Evolutionary conservation across 805 yeast species (phyloP).

Genomic region (Starmera pachycereana): DNA sequence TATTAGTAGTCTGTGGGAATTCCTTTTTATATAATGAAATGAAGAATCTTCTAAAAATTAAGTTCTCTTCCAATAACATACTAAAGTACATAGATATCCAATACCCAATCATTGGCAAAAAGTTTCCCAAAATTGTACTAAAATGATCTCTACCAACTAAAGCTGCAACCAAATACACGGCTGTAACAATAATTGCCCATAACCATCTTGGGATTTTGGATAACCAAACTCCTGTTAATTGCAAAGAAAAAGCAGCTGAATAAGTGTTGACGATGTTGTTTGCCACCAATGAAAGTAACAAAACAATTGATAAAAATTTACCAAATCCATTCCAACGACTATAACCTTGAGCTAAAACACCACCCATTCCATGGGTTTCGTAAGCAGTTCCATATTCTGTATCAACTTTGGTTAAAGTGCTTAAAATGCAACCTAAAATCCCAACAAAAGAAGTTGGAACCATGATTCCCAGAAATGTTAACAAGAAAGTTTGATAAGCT

Average conservation of each 20-base stretch:
- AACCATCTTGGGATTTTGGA: constrained; percentile 70
- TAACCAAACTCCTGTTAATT: constrained; percentile 43
- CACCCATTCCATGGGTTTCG: constrained; percentile 59
- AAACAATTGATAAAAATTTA: constrained; percentile 57
- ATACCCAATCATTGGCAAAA: constrained; percentile 85
- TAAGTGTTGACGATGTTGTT: constrained; percentile 76
- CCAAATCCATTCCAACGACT: constrained; percentile 68
- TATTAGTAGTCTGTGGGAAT: constrained; percentile 20
- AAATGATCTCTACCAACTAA: constrained; percentile 69
- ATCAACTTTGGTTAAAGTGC: constrained; percentile 51
- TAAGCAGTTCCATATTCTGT: constrained; percentile 51
- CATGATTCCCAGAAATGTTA: constrained; percentile 58
- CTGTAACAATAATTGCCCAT: constrained; percentile 56
- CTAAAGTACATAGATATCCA: constrained; percentile 79
- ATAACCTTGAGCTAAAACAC: constrained; percentile 55
- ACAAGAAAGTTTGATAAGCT: constrained; percentile 38
- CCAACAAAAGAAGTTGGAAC: constrained; percentile 74
- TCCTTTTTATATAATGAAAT: constrained; percentile 34
- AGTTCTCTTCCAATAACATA: constrained; percentile 62
- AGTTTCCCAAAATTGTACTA: constrained; percentile 63
- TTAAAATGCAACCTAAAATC: constrained; percentile 58
- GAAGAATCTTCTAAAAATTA: constrained; percentile 47
- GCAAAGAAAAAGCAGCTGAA: constrained; percentile 74
- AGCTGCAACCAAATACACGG: constrained; percentile 57
- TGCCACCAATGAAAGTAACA: constrained; percentile 67